Evolutionary conservation across 371 early-diverging fungal species (phyloP).

Genomic region (Zychaea mexicana): DNA sequence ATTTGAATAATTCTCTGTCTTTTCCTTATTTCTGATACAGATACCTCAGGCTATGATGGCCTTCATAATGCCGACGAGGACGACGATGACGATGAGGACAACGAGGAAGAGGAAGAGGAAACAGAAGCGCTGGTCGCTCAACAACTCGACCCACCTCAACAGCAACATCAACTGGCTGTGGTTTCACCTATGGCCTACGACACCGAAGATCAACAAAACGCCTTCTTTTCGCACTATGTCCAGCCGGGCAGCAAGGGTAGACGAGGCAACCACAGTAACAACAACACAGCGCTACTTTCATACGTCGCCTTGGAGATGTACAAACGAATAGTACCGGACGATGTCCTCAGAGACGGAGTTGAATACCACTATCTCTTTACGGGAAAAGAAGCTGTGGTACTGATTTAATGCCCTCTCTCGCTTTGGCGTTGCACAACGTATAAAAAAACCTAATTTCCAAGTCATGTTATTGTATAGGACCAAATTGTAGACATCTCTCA

Average conservation of each 20-base stretch:
- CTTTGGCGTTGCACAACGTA: no score
- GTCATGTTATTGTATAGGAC: constrained; percentile 33
- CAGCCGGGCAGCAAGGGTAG: not conserved
- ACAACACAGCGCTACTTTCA: constrained; percentile 76
- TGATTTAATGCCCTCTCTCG: not conserved
- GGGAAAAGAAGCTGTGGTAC: constrained; percentile 84
- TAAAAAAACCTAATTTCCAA: no score
- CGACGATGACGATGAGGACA: not conserved
- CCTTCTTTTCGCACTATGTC: constrained; percentile 14
- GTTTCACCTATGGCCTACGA: constrained; percentile 20
- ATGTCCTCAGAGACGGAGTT: constrained; percentile 71
- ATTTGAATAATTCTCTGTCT: no score
- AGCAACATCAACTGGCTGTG: not conserved
- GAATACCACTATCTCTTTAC: constrained; percentile 79
- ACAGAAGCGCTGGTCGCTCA: constrained; percentile 1
- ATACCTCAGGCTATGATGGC: no score
- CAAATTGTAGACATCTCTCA: constrained; percentile 61
- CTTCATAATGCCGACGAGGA: not conserved
- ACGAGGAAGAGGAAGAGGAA: not conserved
- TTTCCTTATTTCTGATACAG: no score
- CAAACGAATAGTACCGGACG: constrained; percentile 32
- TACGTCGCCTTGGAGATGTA: constrained; percentile 75
- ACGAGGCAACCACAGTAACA: not conserved
- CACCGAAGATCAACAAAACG: constrained; percentile 15
- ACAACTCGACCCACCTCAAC: constrained; percentile 7